Evolutionary conservation across 768 basidiomycete genomes (phyloP), one percentile per base, ranked within the genome.

Genomic region (Symmetrospora coprosmae): DNA sequence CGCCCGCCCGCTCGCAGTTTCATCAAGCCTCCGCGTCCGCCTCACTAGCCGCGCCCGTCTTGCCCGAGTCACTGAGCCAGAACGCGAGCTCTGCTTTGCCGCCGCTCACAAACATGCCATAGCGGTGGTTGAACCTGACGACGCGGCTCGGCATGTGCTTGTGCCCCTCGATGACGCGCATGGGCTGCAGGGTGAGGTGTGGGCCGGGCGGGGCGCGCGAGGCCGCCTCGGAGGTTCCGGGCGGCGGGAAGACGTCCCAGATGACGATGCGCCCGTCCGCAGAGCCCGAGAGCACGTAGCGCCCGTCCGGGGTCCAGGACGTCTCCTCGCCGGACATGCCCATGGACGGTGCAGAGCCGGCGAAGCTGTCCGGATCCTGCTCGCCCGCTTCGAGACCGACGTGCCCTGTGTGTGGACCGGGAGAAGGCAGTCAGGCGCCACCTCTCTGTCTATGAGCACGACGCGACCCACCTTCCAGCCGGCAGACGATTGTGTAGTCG

Each of bases 301-400:
- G 86, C 72, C 88, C 89, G 71, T 99, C 92, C 0, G 88, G 86
- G 2, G 87, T 90, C 87, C 88, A 97, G 11, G 80, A 79, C 3
- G 91, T 84, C 74, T 97, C 94, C 71, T 96, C 89, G 13, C 91
- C 87, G 62, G 88, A 91, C 58, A 79, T 81, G 1, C 89, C 90
- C 65, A 83, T 82, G 16, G 55, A 76, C 70, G 51, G 87, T 81
- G 71, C 83, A 78, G 66, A 87, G 82, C n/a, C n/a, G n/a, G n/a
- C n/a, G n/a, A 47, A 65, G 64, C 45, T 63, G 49, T 74, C 81
- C 38, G 71, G 35, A 71, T 75, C 62, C 73, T 68, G 21, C 31
- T 28, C 45, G 72, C 84, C 79, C 23, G 85, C 78, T 72, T 91
- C 91, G 31, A 97, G 73, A 2, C 89, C 91, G 2, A 78, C 73